Evolutionary conservation across 1,284 basidiomycete species (phyloP), one percentile per base, ranked within the genome.

Genomic region (Ganoderma resinaceum): DNA sequence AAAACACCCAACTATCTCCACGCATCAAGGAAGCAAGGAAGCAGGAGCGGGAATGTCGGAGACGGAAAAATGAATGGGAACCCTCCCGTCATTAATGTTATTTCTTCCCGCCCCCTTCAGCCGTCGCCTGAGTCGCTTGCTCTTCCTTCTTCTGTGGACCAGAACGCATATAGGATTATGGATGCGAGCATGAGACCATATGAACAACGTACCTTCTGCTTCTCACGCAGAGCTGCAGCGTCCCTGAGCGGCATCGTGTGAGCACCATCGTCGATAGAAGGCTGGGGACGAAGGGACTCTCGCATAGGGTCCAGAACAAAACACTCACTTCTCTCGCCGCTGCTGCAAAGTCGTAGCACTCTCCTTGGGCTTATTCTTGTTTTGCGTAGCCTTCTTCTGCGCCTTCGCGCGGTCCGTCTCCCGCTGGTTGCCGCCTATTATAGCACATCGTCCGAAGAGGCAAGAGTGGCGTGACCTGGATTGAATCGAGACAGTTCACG

Each of bases 371-470:
- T 91, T 91, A 42, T 66, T 62, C 78, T 90, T 91, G 62, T 11
- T 72, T 72, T 2, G 82, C 78, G 84, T 86, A 7, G 82, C 80
- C 79, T 93, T 93, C 83, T 94, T 94, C 82, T 89, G 88, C 12
- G 91, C 89, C 77, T 89, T 90, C 38, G 80, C 78, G 72, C 92
- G 91, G 78, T 91, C 92, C 79, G 82, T 85, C 20, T 94, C 92
- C 65, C 92, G 88, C 79, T 94, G 92, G 78, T 94, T 93, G 74
- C 92, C 92, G 76, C 92, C 92, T 94, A 75, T n/a, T 65, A 75
- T 26, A 66, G 43, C 23, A 33, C 55, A 43, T 49, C 33, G 11
- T 20, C 7, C 33, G 18, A 20, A 40, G 52, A 31, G 8, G 37
- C 61, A 62, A 26, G 57, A n/a, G 38, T 38, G 33, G 58, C 31